A percentile compares a stretch with the other conserved stretches of the same genome.
Conservation (phyloP, 2,329 filamentous ascomycete genomes). For the Escovopsis sp. region DNA sequence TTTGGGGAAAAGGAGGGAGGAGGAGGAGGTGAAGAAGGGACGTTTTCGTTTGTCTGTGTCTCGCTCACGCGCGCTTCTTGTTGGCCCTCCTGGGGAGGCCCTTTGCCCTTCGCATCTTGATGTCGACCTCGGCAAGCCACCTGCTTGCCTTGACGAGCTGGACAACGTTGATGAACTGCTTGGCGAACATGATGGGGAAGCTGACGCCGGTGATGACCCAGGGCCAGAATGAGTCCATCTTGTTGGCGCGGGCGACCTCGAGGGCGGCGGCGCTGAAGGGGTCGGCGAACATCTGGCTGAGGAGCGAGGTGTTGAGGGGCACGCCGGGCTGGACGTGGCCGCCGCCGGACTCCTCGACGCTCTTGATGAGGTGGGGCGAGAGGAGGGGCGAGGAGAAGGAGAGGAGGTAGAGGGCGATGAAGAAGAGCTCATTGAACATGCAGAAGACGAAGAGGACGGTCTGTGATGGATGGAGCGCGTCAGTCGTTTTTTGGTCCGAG, state of each 20-base stretch:
- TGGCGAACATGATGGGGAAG: constrained; percentile 74
- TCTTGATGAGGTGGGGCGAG: constrained; percentile 65
- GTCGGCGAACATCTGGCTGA: constrained; percentile 66
- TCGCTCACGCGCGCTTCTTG: not conserved
- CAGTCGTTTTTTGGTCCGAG: too few relatives aligned
- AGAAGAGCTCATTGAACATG: constrained; percentile 86
- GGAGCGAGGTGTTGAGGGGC: constrained; percentile 53
- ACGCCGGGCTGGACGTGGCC: constrained; percentile 48
- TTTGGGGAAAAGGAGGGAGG: not conserved
- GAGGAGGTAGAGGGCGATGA: constrained; percentile 93
- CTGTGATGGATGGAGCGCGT: constrained; percentile 27
- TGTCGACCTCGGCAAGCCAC: constrained; percentile 87
- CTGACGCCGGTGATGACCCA: constrained; percentile 68
- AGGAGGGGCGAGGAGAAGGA: constrained; percentile 88
- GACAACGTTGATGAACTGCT: constrained; percentile 88
- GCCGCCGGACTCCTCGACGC: constrained; percentile 38
- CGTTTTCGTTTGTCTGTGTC: too few relatives aligned
- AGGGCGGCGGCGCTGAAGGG: constrained; percentile 87
- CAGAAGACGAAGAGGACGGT: constrained; percentile 85
- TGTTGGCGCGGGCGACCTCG: constrained; percentile 87
- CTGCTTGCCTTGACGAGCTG: constrained; percentile 87
- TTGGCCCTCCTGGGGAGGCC: constrained; percentile 37
- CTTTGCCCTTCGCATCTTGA: constrained; percentile 41
- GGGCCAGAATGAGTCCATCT: constrained; percentile 56
- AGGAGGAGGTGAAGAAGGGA: not conserved